phyloP scores from a whole-genome alignment of 176 grass and related monocot species.

The Miscanthus lutarioriparius region DNA sequence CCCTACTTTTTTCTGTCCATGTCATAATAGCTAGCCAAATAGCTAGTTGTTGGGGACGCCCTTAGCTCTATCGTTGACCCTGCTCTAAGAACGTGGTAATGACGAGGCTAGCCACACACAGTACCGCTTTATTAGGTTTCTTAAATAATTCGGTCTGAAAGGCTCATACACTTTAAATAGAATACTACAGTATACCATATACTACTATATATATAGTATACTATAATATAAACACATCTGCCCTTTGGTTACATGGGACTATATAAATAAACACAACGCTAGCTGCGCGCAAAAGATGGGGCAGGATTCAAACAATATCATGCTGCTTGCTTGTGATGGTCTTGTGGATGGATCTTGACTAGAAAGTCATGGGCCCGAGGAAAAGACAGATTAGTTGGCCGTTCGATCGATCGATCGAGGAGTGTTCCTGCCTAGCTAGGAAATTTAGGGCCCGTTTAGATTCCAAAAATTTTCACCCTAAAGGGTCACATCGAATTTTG shows the following conservation, averaged over 20 bases:
- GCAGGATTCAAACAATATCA: constrained; percentile 16
- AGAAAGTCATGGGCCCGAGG: constrained; percentile 12
- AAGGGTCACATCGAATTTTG: no score
- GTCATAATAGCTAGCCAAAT: no score
- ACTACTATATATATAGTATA: no score
- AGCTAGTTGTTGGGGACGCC: no score
- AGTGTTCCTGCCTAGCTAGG: background rate
- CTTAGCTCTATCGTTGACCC: no score
- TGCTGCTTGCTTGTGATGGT: background rate
- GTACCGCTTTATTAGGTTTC: background rate
- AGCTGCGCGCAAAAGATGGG: constrained; percentile 31
- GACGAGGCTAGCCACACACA: background rate
- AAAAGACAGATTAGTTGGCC: background rate
- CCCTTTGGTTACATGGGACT: background rate
- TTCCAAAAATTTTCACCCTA: no score
- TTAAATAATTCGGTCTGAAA: background rate
- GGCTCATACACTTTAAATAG: background rate
- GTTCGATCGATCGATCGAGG: background rate
- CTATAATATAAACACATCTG: background rate
- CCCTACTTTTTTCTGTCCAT: no score
- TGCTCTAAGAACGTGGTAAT: background rate
- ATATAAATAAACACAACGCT: background rate
- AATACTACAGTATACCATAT: background rate
- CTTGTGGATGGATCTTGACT: constrained; percentile 46
- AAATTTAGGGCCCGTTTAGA: no score